Evolutionary conservation across 352 stramenopile genomes (phyloP), one percentile per base, ranked within the genome.

Genomic region (Phytophthora vignae): DNA sequence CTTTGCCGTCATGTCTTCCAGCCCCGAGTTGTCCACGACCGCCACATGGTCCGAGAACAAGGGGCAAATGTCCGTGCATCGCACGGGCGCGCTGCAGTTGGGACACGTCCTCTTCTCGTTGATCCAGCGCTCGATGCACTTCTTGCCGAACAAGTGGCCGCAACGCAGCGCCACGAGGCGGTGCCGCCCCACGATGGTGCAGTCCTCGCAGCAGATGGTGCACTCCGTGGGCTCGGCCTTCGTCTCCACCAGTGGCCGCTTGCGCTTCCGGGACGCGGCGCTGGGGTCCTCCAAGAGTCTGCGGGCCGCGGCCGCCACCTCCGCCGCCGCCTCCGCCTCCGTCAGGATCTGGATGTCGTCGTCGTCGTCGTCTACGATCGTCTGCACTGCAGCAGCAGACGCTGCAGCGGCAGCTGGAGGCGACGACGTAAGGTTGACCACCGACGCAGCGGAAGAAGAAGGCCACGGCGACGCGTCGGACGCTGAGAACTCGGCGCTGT

Each of bases 41-140:
- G 87, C 84, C 9, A 93, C 82, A 58, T 90, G 83, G 73, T 94
- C 79, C 8, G 82, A 90, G 64, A 91, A 94, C 31, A 92, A 65
- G 27, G 77, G 69, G 27, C 72, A 78, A 27, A 95, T 84, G 53
- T 95, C 87, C 22, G 74, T 64, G n/a, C 76, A 76, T 14, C 69
- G 70, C 33, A 91, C 77, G 7, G 71, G 29, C 0, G 81, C 59
- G 55, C 78, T 91, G 76, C 87, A 95, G 55, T 91, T 93, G 1
- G 87, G 87, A 74, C 87, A 95, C 60, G 76, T 83, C 48, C 80
- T 83, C 22, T 74, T 79, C 62, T 91, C 82, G 48, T 33, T 59
- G 38, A 92, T 72, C 87, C 87, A 95, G 42, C 83, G 82, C 49
- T 95, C 84, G 58, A 94, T 94, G 66, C 86, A 94, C 46, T 81